A percentile compares a stretch with the other conserved stretches of the same genome.
Evolutionary conservation across 331 rosid species (phyloP).

Genomic region (Malus hybrid): DNA sequence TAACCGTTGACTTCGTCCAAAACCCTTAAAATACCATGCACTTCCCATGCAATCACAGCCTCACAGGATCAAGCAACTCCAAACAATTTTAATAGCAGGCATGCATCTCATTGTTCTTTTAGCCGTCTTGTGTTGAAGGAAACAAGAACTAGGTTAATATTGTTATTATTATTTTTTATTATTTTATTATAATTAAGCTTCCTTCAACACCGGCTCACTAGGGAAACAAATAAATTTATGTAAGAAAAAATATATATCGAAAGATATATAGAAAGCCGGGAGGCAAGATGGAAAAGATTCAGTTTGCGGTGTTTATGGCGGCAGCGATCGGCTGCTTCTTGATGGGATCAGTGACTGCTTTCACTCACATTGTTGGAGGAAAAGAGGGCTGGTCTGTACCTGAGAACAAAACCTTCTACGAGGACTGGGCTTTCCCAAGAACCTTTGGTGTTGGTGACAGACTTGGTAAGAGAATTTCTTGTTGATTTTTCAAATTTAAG

Average conservation of each 20-base stretch:
- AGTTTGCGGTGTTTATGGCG: conserved; percentile 16
- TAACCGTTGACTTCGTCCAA: conserved; percentile 8
- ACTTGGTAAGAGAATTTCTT: conserved; percentile 39
- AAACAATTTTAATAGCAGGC: neutral
- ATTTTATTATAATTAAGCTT: neutral
- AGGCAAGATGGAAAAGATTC: conserved; percentile 22
- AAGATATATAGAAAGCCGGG: neutral
- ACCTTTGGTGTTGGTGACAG: conserved; percentile 52
- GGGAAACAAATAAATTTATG: neutral
- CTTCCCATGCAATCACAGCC: neutral
- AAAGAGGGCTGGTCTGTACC: conserved; percentile 59
- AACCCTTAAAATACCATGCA: conserved; percentile 5
- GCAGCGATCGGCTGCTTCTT: conserved; percentile 10
- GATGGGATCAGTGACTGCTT: conserved; percentile 26
- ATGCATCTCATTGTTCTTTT: neutral
- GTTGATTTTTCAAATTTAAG: no score
- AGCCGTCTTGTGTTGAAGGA: conserved; percentile 13
- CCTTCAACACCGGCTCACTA: conserved; percentile 7
- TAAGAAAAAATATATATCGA: neutral
- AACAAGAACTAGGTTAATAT: neutral
- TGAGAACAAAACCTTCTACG: conserved; percentile 8
- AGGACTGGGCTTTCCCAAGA: conserved; percentile 43
- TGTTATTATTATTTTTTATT: neutral
- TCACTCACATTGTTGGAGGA: conserved; percentile 59
- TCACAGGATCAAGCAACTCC: neutral